phyloP scores from a whole-genome alignment of 352 stramenopile species.

The Globisporangium nodosum region DNA sequence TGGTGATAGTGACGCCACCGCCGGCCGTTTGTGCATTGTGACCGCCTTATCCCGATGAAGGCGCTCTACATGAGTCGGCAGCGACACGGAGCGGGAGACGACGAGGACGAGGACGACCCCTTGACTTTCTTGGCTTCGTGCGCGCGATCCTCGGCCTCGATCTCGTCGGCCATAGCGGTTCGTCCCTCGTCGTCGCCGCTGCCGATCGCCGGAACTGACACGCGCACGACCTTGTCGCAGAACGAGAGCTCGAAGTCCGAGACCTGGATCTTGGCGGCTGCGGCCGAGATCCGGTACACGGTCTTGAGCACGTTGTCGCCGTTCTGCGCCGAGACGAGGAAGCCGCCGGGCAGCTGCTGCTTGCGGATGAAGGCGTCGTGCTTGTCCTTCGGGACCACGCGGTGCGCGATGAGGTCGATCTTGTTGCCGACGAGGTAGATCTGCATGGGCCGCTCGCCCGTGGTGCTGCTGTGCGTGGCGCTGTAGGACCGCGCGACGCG shows the following conservation, averaged over 20 bases:
- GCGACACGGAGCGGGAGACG: neutral
- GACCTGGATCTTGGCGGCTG: conserved; percentile 60
- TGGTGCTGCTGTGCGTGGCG: conserved; percentile 1
- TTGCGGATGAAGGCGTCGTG: conserved; percentile 72
- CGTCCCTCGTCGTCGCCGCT: conserved; percentile 35
- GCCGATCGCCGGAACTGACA: conserved; percentile 27
- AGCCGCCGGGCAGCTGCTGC: conserved; percentile 58
- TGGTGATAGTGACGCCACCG: neutral
- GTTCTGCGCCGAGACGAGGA: conserved; percentile 78
- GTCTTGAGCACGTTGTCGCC: conserved; percentile 79
- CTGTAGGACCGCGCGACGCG: conserved; percentile 25
- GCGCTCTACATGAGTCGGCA: conserved; percentile 12
- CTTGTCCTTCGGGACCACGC: conserved; percentile 59
- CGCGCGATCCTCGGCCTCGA: conserved; percentile 71
- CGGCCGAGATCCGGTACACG: conserved; percentile 71
- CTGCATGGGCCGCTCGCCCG: conserved; percentile 25
- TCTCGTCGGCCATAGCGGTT: conserved; percentile 65
- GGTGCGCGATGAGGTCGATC: conserved; percentile 74
- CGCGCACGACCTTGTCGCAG: conserved; percentile 63
- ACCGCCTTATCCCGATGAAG: neutral
- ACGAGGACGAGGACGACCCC: conserved; percentile 1
- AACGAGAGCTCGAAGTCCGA: conserved; percentile 81
- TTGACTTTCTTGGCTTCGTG: conserved; percentile 34
- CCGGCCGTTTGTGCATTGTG: neutral
- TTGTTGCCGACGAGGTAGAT: conserved; percentile 86